Evolutionary conservation across 1,139 yeast genomes (phyloP).

Genomic region (Candida tetrigidarum): DNA sequence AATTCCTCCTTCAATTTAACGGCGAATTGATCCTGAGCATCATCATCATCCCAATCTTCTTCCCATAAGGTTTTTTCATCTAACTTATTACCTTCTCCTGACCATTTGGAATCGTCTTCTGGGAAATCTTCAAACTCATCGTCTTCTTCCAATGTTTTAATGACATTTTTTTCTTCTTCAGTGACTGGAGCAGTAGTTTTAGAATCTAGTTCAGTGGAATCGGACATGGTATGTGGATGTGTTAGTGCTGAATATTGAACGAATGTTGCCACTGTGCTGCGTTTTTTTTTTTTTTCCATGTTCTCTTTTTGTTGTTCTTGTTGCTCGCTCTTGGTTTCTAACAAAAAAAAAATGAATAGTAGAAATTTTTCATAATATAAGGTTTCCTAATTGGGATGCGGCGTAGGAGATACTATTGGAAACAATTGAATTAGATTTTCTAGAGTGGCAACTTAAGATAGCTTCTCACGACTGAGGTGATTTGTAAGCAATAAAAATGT

Average conservation of each 20-base stretch:
- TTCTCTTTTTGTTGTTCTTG: too few species aligned
- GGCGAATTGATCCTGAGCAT: conserved; percentile 84
- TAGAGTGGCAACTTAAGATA: too few species aligned
- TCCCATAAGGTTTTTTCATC: conserved; percentile 71
- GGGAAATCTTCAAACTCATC: conserved; percentile 97
- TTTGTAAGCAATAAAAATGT: too few species aligned
- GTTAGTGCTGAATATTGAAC: neutral
- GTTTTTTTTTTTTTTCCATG: neutral
- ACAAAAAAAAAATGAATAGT: too few species aligned
- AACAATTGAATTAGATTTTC: too few species aligned
- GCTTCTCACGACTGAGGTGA: too few species aligned
- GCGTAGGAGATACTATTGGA: too few species aligned
- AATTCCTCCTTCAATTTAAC: conserved; percentile 61
- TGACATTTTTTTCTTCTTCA: conserved; percentile 39
- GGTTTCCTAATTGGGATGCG: conserved; percentile 1
- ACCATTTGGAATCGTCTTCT: conserved; percentile 72
- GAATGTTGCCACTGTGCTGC: conserved; percentile 3
- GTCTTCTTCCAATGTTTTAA: conserved; percentile 81
- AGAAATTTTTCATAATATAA: neutral
- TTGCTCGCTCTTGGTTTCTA: too few species aligned
- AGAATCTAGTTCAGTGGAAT: conserved; percentile 6
- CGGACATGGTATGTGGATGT: conserved; percentile 1
- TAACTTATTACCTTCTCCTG: conserved; percentile 41
- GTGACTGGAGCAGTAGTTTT: conserved; percentile 10
- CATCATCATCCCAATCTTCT: conserved; percentile 96